Evolutionary conservation across 2,329 filamentous ascomycete genomes (phyloP), one percentile per base, ranked within the genome.

Genomic region (Aphanocladium album): DNA sequence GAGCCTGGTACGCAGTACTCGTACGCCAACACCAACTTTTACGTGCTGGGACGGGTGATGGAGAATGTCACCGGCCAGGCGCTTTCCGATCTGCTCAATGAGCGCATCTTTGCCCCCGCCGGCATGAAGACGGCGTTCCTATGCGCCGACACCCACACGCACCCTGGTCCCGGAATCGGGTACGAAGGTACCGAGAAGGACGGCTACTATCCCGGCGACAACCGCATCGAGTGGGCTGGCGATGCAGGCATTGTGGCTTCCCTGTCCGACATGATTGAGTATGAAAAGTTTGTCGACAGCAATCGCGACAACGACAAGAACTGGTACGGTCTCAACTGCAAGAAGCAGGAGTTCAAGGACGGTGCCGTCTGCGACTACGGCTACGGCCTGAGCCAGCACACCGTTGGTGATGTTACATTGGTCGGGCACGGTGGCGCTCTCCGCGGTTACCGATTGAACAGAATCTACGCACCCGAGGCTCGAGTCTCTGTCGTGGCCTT

Each of bases 21-120:
- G 0, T 80, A 79, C 65, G 74, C 68, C 39, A 80, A 80, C 62
- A 66, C 73, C 39, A 80, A 80, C 62, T 80, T 77, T 64, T 66
- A 74, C 59, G 55, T 75, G 0, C 54, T 79, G 14, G 76, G 67
- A 0, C 72, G 71, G 9, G 63, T 73, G 0, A 67, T 79, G 27
- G 77, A 79, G 60, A 68, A 69, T 2, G 72, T 75, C 3, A 71
- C 73, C 3, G 72, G 72, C 0, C 61, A 71, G 37, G 61, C 72
- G 1, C 69, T 79, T 0, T 69, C 56, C 0, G 68, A 74, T 30
- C 66, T 79, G 21, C 68, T 79, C 1, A 52, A 60, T 1, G 67
- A 78, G 49, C 65, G 74, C 14, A 66, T 79, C 2, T 77, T 79
- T 56, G 67, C 63, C 2, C 76, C 76, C 2, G 75, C 75, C 4